Base-by-base conservation (phyloP, 176 grass and related monocot genomes). In the Rhipidocladum racemiflorum region DNA sequence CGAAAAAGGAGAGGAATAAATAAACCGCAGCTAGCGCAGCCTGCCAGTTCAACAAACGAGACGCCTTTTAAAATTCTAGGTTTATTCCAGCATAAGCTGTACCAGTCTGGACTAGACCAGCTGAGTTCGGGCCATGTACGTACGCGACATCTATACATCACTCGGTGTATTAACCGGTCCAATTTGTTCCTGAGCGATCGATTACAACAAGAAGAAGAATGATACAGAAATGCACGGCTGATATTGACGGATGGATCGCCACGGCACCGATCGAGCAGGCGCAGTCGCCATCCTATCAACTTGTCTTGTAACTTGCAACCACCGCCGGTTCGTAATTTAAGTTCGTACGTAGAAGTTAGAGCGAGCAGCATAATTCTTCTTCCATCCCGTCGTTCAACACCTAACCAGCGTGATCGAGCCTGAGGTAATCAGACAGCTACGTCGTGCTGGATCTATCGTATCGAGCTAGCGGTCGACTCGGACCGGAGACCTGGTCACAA, bases 71-170 rank as follows among this genome's bases (percentile, higher is more conserved):
- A n/a, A n/a, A n/a, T n/a, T n/a, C n/a, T n/a, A n/a, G n/a, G n/a
- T n/a, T n/a, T 5, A 23, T 56, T 65, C 18, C 45, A 55, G 9
- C 36, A 66, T 49, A 45, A 28, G n/a, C 16, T 14, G 51, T 21
- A 62, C 1, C 17, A 17, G 11, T 76, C 64, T 85, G 24, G 76
- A 76, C 62, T 20, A 80, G 82, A 76, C 87, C 40, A n/a, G 44
- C 29, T 27, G 70, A 75, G 17, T 38, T 32, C 38, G 29, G 61
- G 78, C 67, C 77, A 74, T 57, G 11, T 60, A 4, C 14, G 36
- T 69, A 4, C 14, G 36, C 61, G 60, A 48, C 39, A 68, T 78
- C 4, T 20, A 67, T 14, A 1, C 28, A 74, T n/a, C 66, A 79
- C 64, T 39, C 68, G 43, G n/a, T 21, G 61, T 14, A 5, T 3